Evolutionary conservation across 176 grass and related monocot genomes (phyloP).

Genomic region (Areca catechu): DNA sequence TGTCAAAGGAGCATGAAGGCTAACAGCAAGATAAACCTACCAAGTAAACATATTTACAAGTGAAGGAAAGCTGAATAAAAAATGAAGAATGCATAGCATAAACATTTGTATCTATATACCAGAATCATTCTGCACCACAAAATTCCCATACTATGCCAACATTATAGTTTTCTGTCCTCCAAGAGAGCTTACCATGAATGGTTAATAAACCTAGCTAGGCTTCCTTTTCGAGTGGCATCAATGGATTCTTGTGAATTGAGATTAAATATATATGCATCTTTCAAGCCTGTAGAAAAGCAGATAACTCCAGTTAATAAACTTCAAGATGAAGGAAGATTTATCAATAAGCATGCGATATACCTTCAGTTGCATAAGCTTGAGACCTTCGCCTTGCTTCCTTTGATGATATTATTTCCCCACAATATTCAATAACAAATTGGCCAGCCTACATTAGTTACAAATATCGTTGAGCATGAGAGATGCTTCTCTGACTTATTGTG

Average conservation of each 20-base stretch:
- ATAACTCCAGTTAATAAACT: slow-evolving; percentile 2
- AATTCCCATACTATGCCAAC: no score
- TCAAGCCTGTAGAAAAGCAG: slow-evolving; percentile 49
- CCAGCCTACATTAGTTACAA: slow-evolving; percentile 50
- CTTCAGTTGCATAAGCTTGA: slow-evolving; percentile 79
- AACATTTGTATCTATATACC: no score
- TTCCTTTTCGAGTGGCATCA: slow-evolving; percentile 96
- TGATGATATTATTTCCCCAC: slow-evolving; percentile 98
- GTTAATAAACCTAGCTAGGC: slow-evolving; percentile 90
- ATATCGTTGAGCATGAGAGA: slow-evolving; percentile 3
- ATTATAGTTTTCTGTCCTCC: not conserved
- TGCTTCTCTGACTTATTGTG: no score
- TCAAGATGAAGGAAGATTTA: not conserved
- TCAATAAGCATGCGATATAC: slow-evolving; percentile 21
- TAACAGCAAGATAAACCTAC: slow-evolving; percentile 5
- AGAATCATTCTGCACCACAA: no score
- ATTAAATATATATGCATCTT: slow-evolving; percentile 91
- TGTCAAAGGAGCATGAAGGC: not conserved
- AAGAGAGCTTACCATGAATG: slow-evolving; percentile 67
- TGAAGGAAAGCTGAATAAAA: no score
- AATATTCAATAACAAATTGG: slow-evolving; percentile 94
- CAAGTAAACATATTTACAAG: not conserved
- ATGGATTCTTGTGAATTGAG: slow-evolving; percentile 93
- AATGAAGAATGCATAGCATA: no score
- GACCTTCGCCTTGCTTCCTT: slow-evolving; percentile 77